A percentile compares a stretch with the other conserved stretches of the same genome.
Evolutionary conservation across 345 rosid species (phyloP).

Genomic region (Linum tenue): DNA sequence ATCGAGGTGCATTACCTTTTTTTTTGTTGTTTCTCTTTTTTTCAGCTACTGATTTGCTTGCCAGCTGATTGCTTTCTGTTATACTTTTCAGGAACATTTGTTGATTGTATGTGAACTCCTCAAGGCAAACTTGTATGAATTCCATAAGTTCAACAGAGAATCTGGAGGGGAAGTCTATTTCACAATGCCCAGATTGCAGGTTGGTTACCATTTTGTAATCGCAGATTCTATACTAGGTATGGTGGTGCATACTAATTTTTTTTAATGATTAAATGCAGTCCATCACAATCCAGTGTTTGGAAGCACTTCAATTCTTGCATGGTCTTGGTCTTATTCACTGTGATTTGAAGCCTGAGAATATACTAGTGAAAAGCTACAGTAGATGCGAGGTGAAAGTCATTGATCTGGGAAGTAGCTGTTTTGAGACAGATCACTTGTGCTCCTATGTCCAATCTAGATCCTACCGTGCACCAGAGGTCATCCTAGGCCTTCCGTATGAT

Average conservation of each 20-base stretch:
- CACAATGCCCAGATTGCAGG: slow-evolving; percentile 99
- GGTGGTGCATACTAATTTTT: slow-evolving; percentile 19
- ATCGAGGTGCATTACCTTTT: too few relatives aligned
- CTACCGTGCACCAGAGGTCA: slow-evolving; percentile 97
- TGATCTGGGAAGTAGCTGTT: slow-evolving; percentile 99
- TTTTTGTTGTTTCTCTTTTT: too few relatives aligned
- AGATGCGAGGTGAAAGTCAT: slow-evolving; percentile 98
- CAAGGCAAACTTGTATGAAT: slow-evolving; percentile 95
- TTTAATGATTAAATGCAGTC: slow-evolving; percentile 52
- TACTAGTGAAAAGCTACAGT: slow-evolving; percentile 92
- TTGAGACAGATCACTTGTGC: slow-evolving; percentile 94
- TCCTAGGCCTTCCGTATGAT: slow-evolving; percentile 87
- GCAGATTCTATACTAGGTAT: background rate
- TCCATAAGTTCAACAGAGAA: slow-evolving; percentile 94
- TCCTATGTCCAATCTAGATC: slow-evolving; percentile 98
- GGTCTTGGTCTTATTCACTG: slow-evolving; percentile 97
- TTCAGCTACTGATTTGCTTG: too few relatives aligned
- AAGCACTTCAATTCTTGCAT: slow-evolving; percentile 90
- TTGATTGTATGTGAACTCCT: slow-evolving; percentile 96
- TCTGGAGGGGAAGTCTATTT: slow-evolving; percentile 98
- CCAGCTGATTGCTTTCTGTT: slow-evolving; percentile 4
- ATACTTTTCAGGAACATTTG: slow-evolving; percentile 74
- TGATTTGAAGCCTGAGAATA: slow-evolving; percentile 93
- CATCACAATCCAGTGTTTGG: slow-evolving; percentile 89
- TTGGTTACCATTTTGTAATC: slow-evolving; percentile 19